These are phyloP conservation scores for Bonia amplexicaulis DNA, from an alignment of 176 grass and related monocot species.

Conservation along the genomic window DNA sequence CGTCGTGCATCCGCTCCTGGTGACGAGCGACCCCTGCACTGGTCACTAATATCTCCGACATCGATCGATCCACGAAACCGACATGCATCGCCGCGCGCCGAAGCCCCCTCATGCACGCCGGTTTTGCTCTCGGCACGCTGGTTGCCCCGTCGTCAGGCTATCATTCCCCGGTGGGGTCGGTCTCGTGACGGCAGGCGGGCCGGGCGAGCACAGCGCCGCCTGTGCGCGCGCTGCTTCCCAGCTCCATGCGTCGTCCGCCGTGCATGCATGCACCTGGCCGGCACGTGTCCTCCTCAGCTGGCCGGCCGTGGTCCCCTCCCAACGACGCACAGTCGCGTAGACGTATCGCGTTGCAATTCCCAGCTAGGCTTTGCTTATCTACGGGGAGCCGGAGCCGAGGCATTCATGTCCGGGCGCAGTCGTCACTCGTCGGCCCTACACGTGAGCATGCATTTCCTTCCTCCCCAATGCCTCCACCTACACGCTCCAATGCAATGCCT, in stretches of 20 bases:
- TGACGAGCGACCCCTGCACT: neutral
- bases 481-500: neutral
- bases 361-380: neutral
- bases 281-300: conserved; percentile 14
- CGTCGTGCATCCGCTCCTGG: no score
- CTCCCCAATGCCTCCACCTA: neutral
- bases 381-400: neutral
- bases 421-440: neutral
- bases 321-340: neutral
- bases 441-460: neutral
- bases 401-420: neutral
- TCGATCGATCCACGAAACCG: neutral
- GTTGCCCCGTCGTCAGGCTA: neutral
- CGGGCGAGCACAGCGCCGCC: neutral
- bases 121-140: neutral
- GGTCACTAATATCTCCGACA: no score
- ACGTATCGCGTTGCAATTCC: neutral
- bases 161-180: neutral
- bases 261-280: neutral
- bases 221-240: neutral
- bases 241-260: neutral
- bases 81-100: neutral
- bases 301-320: neutral
- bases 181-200: neutral
- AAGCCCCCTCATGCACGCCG: neutral